A percentile compares a stretch with the other conserved stretches of the same genome.
Conservation (phyloP, 2,329 filamentous ascomycete species). For the Fusarium vanettenii region DNA sequence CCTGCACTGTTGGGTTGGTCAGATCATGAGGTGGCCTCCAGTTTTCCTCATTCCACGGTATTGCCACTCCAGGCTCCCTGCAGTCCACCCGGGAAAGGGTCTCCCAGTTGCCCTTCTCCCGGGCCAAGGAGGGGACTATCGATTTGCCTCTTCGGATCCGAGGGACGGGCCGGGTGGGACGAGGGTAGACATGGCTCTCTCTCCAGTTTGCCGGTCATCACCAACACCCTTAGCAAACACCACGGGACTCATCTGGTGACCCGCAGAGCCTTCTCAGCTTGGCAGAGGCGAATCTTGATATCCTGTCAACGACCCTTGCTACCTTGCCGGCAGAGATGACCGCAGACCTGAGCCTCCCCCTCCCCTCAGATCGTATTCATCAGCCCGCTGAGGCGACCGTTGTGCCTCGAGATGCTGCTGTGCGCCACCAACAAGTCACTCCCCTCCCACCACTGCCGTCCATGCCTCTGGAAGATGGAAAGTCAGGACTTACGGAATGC, state of each 20-base stretch:
- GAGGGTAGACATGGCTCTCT: constrained; percentile 13
- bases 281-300: neutral
- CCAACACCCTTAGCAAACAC: neutral
- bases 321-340: neutral
- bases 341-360: constrained; percentile 16
- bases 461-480: neutral
- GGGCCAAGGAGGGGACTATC: neutral
- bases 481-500: neutral
- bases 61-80: constrained; percentile 20
- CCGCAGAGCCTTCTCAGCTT: neutral
- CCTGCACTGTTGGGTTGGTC: constrained; percentile 6
- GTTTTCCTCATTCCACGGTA: constrained; percentile 10
- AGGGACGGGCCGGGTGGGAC: constrained; percentile 33
- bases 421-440: constrained; percentile 31
- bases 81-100: neutral
- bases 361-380: neutral
- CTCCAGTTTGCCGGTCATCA: neutral
- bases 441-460: neutral
- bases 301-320: neutral
- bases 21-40: constrained; percentile 20
- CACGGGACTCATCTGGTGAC: neutral
- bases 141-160: constrained; percentile 23
- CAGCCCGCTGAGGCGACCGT: constrained; percentile 9
- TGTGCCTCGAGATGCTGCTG: constrained; percentile 17
- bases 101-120: neutral